Conservation (phyloP, 371 early-diverging fungal species). For the Mortierella sp. region DNA sequence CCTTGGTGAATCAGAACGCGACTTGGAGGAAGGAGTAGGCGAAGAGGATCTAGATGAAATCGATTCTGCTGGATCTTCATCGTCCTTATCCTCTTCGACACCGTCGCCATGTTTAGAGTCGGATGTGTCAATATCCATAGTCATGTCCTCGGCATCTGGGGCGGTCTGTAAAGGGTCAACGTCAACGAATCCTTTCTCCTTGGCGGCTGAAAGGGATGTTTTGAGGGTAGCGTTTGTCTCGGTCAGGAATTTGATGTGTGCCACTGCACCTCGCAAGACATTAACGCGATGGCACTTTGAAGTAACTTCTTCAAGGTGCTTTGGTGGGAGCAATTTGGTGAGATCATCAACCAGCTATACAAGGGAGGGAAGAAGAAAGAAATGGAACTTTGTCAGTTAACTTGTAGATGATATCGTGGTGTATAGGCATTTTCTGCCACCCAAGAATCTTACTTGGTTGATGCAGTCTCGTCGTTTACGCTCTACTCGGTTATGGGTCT, state of each 20-base stretch:
- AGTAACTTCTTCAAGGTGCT: slow-evolving; percentile 53
- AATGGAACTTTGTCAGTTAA: not conserved
- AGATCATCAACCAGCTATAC: slow-evolving; percentile 49
- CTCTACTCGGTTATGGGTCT: slow-evolving; percentile 83
- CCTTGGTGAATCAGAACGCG: slow-evolving; percentile 18
- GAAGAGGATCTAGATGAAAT: slow-evolving; percentile 11
- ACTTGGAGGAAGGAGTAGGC: not conserved
- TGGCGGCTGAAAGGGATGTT: slow-evolving; percentile 23
- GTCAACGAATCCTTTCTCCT: slow-evolving; percentile 16
- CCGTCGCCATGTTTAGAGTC: slow-evolving; percentile 23
- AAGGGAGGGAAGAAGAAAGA: not conserved
- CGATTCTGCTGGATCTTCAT: slow-evolving; percentile 5
- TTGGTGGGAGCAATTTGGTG: slow-evolving; percentile 44
- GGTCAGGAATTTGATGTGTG: slow-evolving; percentile 51
- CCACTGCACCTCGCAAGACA: slow-evolving; percentile 55
- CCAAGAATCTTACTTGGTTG: slow-evolving; percentile 60
- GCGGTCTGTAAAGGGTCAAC: not conserved
- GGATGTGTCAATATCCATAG: slow-evolving; percentile 32
- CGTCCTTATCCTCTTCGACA: slow-evolving; percentile 17
- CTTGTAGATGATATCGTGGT: not conserved
- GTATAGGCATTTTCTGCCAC: not conserved
- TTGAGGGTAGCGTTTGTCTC: slow-evolving; percentile 16
- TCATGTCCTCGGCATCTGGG: slow-evolving; percentile 9
- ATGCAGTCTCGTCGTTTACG: slow-evolving; percentile 80
- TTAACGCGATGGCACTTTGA: slow-evolving; percentile 58